These are phyloP conservation scores for Schrenkiella parvula DNA, from an alignment of 345 rosid genomes.

Conservation along the genomic window DNA sequence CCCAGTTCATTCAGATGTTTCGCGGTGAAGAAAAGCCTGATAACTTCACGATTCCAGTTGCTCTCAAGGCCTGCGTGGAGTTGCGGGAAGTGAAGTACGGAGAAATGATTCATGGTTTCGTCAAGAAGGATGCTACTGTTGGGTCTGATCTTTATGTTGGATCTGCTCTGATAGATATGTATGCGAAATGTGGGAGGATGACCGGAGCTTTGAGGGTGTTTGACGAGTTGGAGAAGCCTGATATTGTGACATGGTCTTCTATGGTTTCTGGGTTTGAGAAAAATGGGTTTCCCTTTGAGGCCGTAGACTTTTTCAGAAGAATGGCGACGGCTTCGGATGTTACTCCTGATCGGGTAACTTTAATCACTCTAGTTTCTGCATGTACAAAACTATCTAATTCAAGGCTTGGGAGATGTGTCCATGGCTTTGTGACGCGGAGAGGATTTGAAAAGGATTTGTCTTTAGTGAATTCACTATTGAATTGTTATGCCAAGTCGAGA, in stretches of 20 bases:
- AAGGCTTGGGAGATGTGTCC: slow-evolving; percentile 47
- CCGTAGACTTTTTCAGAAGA: slow-evolving; percentile 39
- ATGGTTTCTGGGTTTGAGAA: slow-evolving; percentile 55
- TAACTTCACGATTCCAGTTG: slow-evolving; percentile 41
- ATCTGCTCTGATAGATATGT: slow-evolving; percentile 48
- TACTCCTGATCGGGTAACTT: slow-evolving; percentile 39
- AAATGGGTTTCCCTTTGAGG: slow-evolving; percentile 40
- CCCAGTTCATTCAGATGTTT: slow-evolving; percentile 36
- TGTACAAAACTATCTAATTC: slow-evolving; percentile 38
- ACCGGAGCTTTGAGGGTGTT: slow-evolving; percentile 41
- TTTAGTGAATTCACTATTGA: slow-evolving; percentile 42
- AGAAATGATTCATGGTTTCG: slow-evolving; percentile 44
- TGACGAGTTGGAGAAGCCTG: slow-evolving; percentile 41
- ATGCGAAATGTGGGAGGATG: slow-evolving; percentile 46
- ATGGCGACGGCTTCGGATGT: slow-evolving; percentile 33
- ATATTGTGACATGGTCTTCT: slow-evolving; percentile 55
- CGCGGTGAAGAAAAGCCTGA: slow-evolving; percentile 38
- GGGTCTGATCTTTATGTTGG: slow-evolving; percentile 43
- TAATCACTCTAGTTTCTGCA: slow-evolving; percentile 53
- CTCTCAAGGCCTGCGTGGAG: slow-evolving; percentile 46
- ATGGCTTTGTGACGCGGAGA: slow-evolving; percentile 41
- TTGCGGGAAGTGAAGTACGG: slow-evolving; percentile 39
- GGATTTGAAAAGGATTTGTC: slow-evolving; percentile 38
- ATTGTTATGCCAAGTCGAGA: slow-evolving; percentile 46
- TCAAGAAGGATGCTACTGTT: slow-evolving; percentile 28